Evolutionary conservation across 306 rosid species (phyloP).

Genomic region (Vigna trinervia): DNA sequence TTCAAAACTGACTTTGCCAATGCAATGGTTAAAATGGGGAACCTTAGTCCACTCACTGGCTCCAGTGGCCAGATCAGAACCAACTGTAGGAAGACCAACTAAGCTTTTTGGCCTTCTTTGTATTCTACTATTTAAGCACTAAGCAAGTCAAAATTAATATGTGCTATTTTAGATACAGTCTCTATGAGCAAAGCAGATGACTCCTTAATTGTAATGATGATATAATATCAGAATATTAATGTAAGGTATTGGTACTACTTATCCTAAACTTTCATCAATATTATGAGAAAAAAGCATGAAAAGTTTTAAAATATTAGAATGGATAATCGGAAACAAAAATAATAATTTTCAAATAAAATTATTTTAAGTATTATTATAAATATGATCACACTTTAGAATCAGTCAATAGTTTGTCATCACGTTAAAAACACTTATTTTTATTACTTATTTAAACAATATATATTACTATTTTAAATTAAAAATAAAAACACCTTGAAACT

Average conservation of each 20-base stretch:
- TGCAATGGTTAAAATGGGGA: slow-evolving; percentile 71
- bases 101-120: slow-evolving; percentile 4
- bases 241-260: neutral
- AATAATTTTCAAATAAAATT: too few relatives aligned
- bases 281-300: neutral
- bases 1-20: slow-evolving; percentile 62
- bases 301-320: neutral
- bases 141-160: neutral
- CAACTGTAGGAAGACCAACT: slow-evolving; percentile 59
- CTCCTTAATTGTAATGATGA: neutral
- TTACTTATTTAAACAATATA: too few relatives aligned
- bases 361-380: too few relatives aligned
- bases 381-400: too few relatives aligned
- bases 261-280: neutral
- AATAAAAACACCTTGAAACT: neutral
- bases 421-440: too few relatives aligned
- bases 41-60: slow-evolving; percentile 68
- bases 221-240: neutral
- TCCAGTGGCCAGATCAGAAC: slow-evolving; percentile 65
- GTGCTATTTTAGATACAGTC: neutral
- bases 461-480: too few relatives aligned
- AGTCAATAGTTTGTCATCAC: too few relatives aligned
- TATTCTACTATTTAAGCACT: neutral
- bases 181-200: neutral
- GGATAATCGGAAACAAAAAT: too few relatives aligned